phyloP scores from a whole-genome alignment of 1,139 yeast genomes.

The Pneumocystis sp. region DNA sequence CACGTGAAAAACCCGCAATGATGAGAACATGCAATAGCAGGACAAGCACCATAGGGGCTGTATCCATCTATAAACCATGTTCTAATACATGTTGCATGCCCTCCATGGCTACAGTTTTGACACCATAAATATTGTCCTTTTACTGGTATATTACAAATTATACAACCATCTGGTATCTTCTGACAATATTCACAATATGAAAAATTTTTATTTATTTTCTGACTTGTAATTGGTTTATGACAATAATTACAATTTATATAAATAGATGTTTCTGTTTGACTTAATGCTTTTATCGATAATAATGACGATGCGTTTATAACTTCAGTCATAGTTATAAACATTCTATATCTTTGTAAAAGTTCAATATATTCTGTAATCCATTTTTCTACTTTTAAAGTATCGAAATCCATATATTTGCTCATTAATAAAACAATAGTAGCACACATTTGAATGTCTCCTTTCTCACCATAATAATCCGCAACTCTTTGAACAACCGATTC shows the following conservation, averaged over 20 bases:
- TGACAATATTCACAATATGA: constrained; percentile 78
- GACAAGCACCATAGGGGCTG: constrained; percentile 56
- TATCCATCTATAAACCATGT: constrained; percentile 50
- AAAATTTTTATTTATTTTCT: constrained; percentile 37
- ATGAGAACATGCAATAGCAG: constrained; percentile 49
- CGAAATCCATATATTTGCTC: constrained; percentile 25
- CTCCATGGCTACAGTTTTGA: constrained; percentile 71
- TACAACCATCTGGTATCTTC: constrained; percentile 48
- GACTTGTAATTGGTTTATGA: constrained; percentile 48
- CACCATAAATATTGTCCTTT: constrained; percentile 56
- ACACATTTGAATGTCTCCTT: constrained; percentile 53
- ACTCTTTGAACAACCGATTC: constrained; percentile 7
- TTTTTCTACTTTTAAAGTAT: constrained; percentile 28
- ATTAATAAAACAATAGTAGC: constrained; percentile 48
- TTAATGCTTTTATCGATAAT: constrained; percentile 32
- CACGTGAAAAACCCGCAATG: not conserved
- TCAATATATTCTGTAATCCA: constrained; percentile 48
- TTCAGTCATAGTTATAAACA: constrained; percentile 45
- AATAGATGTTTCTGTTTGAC: constrained; percentile 41
- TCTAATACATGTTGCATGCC: constrained; percentile 67
- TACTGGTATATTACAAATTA: constrained; percentile 68
- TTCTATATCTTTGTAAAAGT: constrained; percentile 35
- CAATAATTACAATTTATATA: constrained; percentile 60
- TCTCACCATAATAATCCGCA: constrained; percentile 38
- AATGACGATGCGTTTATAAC: constrained; percentile 36